phyloP scores from a whole-genome alignment of 2,329 filamentous ascomycete species.

The Penicillium sp. region DNA sequence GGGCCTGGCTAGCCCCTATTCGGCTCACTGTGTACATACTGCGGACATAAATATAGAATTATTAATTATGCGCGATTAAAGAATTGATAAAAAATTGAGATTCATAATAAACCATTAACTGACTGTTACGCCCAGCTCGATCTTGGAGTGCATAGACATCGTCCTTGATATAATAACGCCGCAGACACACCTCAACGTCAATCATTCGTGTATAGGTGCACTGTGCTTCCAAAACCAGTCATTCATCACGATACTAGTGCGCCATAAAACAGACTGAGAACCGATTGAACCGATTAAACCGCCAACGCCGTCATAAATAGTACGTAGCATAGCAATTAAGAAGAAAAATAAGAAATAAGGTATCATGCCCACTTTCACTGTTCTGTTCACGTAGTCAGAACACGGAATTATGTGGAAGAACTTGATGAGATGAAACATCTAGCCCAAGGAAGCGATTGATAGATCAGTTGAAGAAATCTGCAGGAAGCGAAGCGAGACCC shows the following conservation, averaged over 20 bases:
- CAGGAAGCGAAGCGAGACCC: conserved; percentile 39
- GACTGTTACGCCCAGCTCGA: background rate
- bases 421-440: background rate
- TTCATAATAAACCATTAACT: background rate
- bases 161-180: background rate
- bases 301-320: conserved; percentile 1
- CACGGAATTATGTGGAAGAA: background rate
- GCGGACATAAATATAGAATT: background rate
- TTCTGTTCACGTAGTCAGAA: background rate
- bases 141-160: background rate
- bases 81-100: background rate
- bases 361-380: background rate
- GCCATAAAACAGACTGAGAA: background rate
- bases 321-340: background rate
- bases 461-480: conserved; percentile 34
- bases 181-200: background rate
- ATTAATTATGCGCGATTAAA: background rate
- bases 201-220: background rate
- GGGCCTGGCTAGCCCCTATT: no score
- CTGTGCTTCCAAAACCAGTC: background rate
- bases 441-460: background rate
- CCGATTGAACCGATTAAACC: background rate
- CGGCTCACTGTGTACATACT: no score
- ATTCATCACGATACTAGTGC: background rate
- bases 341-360: background rate